Base-by-base conservation (phyloP, 352 stramenopile species). In the Pythium utonaiense region DNA sequence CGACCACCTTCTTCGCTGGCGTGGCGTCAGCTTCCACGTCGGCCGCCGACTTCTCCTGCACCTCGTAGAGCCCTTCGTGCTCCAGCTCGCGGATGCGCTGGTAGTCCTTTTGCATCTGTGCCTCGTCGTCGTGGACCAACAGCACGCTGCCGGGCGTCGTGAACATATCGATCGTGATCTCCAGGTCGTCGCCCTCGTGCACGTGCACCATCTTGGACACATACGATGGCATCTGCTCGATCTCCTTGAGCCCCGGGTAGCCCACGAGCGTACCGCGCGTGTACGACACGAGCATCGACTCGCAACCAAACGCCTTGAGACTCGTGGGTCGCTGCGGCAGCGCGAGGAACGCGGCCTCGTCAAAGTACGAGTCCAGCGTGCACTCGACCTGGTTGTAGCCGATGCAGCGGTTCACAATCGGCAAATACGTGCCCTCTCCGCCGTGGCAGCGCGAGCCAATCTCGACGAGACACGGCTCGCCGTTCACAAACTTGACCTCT, bases 371-470 rank as follows among this genome's bases (percentile, higher is more conserved):
- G 83, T 28, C 91, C 83, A 1, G 77, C 87, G 61, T 96, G 85
- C 21, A 98, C 88, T 78, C 40, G 40, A 47, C 40, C 40, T 98
- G 95, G 58, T 96, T 97, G 75, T 98, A 98, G 22, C 87, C 87
- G 13, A 94, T 96, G 73, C 80, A 98, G 53, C 81, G 86, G 59
- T 96, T 82, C 25, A 86, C 88, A 40, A 98, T 93, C 2, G 92
- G 87, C 16, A 93, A 66, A 93, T 93, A 98, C 22, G 88, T 94
- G 50, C 93, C 95, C 77, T 98, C 93, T 27, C 93, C 96, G 22
- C 95, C 96, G 69, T 98, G 95, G 69, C 91, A 97, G 19, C 96
- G 88, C 44, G 94, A 93, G 47, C 96, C 96, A 50, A 98, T 94
- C 67, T 98, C 95, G 24, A 99, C 97, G 21, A 99, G 75, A 61